These are phyloP conservation scores for Chenopodium berlandieri DNA, from an alignment of 148 eudicot species.

Conservation along the genomic window DNA sequence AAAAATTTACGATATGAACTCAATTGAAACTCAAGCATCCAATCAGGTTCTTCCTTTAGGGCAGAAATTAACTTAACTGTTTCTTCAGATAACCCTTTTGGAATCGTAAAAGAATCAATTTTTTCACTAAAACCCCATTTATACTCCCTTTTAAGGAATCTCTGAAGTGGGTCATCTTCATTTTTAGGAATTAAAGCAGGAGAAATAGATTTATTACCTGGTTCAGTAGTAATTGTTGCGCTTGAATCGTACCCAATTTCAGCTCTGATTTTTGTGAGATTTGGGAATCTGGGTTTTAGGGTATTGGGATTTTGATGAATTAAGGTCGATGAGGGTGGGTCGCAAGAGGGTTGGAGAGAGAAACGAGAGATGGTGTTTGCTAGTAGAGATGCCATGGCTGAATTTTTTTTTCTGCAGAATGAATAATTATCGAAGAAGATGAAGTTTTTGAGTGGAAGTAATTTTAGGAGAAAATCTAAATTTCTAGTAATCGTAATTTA, in stretches of 20 bases:
- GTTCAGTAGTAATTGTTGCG: constrained; percentile 32
- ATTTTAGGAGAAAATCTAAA: no score
- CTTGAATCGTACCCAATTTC: constrained; percentile 51
- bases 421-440: neutral
- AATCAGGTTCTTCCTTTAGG: no score
- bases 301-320: constrained; percentile 27
- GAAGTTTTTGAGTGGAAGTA: no score
- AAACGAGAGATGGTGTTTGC: constrained; percentile 51
- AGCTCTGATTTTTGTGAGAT: constrained; percentile 48
- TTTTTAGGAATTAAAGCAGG: constrained; percentile 14
- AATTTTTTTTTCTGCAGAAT: neutral
- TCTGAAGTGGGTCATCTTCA: constrained; percentile 66
- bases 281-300: constrained; percentile 29
- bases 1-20: no score
- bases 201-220: constrained; percentile 32
- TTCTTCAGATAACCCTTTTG: no score
- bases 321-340: constrained; percentile 38
- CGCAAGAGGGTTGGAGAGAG: constrained; percentile 39
- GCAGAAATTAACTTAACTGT: no score
- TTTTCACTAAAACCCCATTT: no score
- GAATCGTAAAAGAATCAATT: no score
- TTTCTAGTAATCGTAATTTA: no score
- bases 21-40: no score
- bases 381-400: constrained; percentile 68
- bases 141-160: constrained; percentile 72